Base-by-base conservation (phyloP, 495 filamentous ascomycete species). In the Bathelium albidoporum region DNA sequence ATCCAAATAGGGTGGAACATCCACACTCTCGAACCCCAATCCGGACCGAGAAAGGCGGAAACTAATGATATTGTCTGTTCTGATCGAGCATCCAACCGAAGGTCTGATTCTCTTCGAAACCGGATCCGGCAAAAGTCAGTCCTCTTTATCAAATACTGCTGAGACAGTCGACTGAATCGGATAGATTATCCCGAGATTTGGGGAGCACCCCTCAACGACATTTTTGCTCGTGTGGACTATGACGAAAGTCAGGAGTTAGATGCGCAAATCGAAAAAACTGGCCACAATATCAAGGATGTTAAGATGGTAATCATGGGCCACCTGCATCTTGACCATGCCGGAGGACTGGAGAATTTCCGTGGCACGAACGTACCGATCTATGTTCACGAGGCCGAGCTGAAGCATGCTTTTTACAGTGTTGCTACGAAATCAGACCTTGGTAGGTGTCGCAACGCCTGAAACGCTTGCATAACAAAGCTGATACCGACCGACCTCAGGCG, bases 241-340 rank as follows among this genome's bases (percentile, higher is more conserved):
- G 67, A 73, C 7, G 69, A 73, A 1, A 58, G 66, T 0, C 75
- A 82, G 41, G 72, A 75, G 34, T 72, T 83, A 1, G 77, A 77
- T 1, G 73, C 69, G 1, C 78, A 79, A 4, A 79, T 83, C 59
- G 70, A 74, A 34, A 70, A 69, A 1, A 77, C 79, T 1, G 81
- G 81, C 2, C 71, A 81, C 49, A 70, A 77, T 34, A 76, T 83
- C 20, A 74, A 79, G 58, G 80, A 83, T 65, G 68, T 83, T 16
- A 81, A 81, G 64, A 80, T 77, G 34, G 75, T 82, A 1, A 75
- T 83, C 18, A 75, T 83, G 20, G 79, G 81, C 0, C 81, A 83
- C 59, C 65, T 83, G 49, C 81, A 83, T 60, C 65, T 82, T 1
- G 80, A 83, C 39, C 80, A 83, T 68, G 80, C 81, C 0, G 81